These are phyloP conservation scores for Dactylellina leptospora DNA, from an alignment of 2,329 filamentous ascomycete species.

Conservation along the genomic window DNA sequence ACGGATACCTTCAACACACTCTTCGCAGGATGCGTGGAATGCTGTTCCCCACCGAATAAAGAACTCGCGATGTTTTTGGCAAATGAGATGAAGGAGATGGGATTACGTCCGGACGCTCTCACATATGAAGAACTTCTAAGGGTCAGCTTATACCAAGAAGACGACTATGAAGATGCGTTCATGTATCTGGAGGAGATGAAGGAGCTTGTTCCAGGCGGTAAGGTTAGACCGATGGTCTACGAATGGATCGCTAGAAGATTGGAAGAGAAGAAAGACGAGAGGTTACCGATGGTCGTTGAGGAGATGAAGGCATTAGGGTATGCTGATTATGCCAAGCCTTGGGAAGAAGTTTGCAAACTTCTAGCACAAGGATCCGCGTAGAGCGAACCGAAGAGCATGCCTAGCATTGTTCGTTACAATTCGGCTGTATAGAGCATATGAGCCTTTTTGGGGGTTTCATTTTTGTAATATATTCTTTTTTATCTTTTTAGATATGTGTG, in stretches of 20 bases:
- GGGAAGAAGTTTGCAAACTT: slow-evolving; percentile 18
- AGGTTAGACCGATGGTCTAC: slow-evolving; percentile 58
- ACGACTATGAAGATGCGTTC: slow-evolving; percentile 63
- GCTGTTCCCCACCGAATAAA: slow-evolving; percentile 60
- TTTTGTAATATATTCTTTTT: slow-evolving; percentile 28
- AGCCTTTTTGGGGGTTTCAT: not conserved
- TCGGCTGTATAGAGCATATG: not conserved
- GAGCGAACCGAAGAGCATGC: too few relatives aligned
- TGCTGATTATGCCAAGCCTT: slow-evolving; percentile 12
- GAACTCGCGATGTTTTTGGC: slow-evolving; percentile 70
- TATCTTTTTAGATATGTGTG: not conserved
- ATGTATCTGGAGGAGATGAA: slow-evolving; percentile 66
- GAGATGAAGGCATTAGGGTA: slow-evolving; percentile 57
- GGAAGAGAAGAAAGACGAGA: slow-evolving; percentile 57
- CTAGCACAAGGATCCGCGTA: too few relatives aligned
- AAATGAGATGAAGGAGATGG: slow-evolving; percentile 69
- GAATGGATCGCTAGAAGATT: slow-evolving; percentile 58
- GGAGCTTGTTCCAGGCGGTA: slow-evolving; percentile 52
- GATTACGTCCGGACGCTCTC: slow-evolving; percentile 66
- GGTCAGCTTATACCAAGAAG: slow-evolving; percentile 64
- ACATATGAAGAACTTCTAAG: slow-evolving; percentile 72
- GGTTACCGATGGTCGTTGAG: slow-evolving; percentile 58
- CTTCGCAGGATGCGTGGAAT: slow-evolving; percentile 63
- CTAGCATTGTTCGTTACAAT: too few relatives aligned
- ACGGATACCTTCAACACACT: slow-evolving; percentile 71